These are phyloP conservation scores for Lepidopterella palustris DNA, from an alignment of 495 filamentous ascomycete genomes.

Conservation along the genomic window DNA sequence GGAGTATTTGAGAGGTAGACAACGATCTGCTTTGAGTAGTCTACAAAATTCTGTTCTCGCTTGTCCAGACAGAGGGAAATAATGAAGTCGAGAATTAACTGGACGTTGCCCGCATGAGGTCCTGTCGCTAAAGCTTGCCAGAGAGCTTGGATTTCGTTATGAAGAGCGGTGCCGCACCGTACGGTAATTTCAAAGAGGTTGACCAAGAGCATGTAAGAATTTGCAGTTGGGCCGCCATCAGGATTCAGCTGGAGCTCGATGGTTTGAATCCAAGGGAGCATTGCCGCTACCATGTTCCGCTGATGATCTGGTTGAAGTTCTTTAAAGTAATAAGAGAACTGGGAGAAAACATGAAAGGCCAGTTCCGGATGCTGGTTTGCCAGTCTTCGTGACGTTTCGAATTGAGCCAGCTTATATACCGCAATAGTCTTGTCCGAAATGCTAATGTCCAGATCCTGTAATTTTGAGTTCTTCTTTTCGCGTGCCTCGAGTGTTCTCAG, in stretches of 20 bases:
- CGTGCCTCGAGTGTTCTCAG: conserved; percentile 78
- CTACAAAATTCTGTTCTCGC: conserved; percentile 93
- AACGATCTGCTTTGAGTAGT: conserved; percentile 94
- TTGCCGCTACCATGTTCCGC: conserved; percentile 87
- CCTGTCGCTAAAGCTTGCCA: conserved; percentile 96
- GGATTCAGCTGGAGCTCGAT: conserved; percentile 94
- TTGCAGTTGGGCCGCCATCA: conserved; percentile 79
- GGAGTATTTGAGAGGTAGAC: conserved; percentile 90
- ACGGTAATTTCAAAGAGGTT: conserved; percentile 97
- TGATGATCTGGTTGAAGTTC: conserved; percentile 71
- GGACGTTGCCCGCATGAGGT: conserved; percentile 89
- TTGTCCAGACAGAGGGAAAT: conserved; percentile 87
- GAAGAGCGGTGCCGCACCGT: conserved; percentile 75
- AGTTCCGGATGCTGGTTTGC: conserved; percentile 80
- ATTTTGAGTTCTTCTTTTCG: conserved; percentile 75
- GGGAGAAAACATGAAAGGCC: conserved; percentile 89
- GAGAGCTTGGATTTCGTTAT: conserved; percentile 94
- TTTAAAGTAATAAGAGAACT: conserved; percentile 88
- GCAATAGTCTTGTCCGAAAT: conserved; percentile 97
- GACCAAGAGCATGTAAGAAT: conserved; percentile 90
- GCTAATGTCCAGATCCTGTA: conserved; percentile 96
- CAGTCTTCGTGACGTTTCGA: conserved; percentile 88
- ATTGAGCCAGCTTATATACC: conserved; percentile 94
- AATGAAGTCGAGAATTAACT: conserved; percentile 90
- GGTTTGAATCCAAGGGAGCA: conserved; percentile 92